Base-by-base conservation (phyloP, 345 rosid species). In the Dimocarpus longan region DNA sequence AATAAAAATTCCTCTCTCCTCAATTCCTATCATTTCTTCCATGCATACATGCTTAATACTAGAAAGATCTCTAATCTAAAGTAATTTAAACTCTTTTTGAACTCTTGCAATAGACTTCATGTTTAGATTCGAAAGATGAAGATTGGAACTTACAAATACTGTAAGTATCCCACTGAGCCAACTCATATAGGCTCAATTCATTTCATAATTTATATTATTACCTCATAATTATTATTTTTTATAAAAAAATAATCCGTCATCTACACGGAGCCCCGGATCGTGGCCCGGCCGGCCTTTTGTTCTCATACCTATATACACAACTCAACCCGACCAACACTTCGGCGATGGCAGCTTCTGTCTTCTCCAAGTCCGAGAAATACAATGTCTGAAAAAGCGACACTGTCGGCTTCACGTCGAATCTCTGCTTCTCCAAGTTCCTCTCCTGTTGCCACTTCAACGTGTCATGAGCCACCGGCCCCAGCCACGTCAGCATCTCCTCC, bases 281-380 rank as follows among this genome's bases (percentile, higher is more conserved):
- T 32, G 66, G 59, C 48, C 75, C 32, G 5, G 43, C 68, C 11
- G n/a, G 43, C 11, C 73, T 66, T 15, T 40, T 72, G 57, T 76
- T 79, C 81, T 86, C 85, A 40, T 74, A 85, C 66, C 73, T 84
- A 77, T 68, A 81, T 56, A 88, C 78, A 76, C 78, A 85, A 68
- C 89, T 90, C 80, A 90, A 81, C 16, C 91, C 91, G 19, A 90
- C 90, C 76, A 90, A 82, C 37, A 90, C 82, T 70, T 90, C 89
- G 2, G 79, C 89, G 46, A 90, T 83, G 40, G 89, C 88, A 1
- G 85, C 90, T 88, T 90, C 91, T 65, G 88, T 83, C 80, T 88
- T 90, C 88, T 88, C 89, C 80, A 85, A 60, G 22, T 90, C 88
- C 1, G 93, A 80, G 52, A 78, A 88, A 77, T 90, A 75, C 83